A percentile compares a stretch with the other conserved stretches of the same genome.
Evolutionary conservation across 2,329 filamentous ascomycete genomes (phyloP).

Genomic region (Fonsecaea monophora): DNA sequence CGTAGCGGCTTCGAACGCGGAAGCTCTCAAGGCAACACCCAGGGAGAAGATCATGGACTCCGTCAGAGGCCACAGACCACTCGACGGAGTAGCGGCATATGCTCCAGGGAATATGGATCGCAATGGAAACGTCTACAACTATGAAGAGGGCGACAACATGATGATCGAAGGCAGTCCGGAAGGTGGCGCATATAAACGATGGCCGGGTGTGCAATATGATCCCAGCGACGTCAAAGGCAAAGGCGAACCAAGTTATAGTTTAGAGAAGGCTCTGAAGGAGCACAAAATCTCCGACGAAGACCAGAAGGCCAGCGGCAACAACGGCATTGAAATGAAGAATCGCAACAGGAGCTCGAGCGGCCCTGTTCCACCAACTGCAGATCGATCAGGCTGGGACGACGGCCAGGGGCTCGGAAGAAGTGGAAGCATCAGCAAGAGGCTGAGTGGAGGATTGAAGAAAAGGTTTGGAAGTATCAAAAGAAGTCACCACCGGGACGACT

Average conservation of each 20-base stretch:
- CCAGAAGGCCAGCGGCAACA: conserved; percentile 19
- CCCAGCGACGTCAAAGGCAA: conserved; percentile 83
- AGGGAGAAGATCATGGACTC: conserved; percentile 77
- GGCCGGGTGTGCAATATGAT: conserved; percentile 69
- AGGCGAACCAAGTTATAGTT: conserved; percentile 75
- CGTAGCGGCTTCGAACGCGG: conserved; percentile 72
- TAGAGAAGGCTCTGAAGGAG: conserved; percentile 71
- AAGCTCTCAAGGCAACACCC: conserved; percentile 82
- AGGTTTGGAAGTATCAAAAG: conserved; percentile 39
- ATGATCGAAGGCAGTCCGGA: conserved; percentile 73
- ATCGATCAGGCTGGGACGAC: conserved; percentile 29
- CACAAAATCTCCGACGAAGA: conserved; percentile 50
- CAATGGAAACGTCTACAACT: conserved; percentile 73
- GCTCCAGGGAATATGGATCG: conserved; percentile 74
- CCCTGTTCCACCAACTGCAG: conserved; percentile 12
- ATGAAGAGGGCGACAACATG: conserved; percentile 85
- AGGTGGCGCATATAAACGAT: conserved; percentile 80
- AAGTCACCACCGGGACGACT: conserved; percentile 23
- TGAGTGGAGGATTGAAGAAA: conserved; percentile 39
- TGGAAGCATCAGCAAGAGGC: conserved; percentile 36
- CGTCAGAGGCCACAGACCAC: conserved; percentile 73
- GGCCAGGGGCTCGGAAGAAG: conserved; percentile 28
- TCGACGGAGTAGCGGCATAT: conserved; percentile 80
- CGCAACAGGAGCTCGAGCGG: conserved; percentile 25
- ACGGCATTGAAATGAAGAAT: conserved; percentile 39